Percentiles rank a stretch among this genome's conserved stretches.
These are phyloP conservation scores for Diaporthe citrichinensis DNA, from an alignment of 2,329 filamentous ascomycete genomes.

Conservation along the genomic window DNA sequence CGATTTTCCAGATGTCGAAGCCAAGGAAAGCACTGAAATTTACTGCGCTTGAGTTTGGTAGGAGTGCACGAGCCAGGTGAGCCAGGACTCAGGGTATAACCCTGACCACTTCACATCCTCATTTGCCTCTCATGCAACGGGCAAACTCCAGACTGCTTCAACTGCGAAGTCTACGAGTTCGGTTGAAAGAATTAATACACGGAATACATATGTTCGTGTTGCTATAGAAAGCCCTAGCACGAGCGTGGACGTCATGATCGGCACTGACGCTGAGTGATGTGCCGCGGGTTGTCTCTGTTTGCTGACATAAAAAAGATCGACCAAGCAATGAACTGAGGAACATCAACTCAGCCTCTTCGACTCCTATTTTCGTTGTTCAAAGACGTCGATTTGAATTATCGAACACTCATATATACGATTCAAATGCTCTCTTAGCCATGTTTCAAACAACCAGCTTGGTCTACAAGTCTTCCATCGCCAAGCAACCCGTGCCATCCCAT, in stretches of 20 bases:
- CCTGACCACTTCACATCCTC: neutral
- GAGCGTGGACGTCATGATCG: neutral
- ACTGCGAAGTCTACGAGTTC: neutral
- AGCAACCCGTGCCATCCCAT: constrained; percentile 6
- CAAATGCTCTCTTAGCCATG: constrained; percentile 8
- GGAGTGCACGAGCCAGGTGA: constrained; percentile 14
- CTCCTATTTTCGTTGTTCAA: neutral
- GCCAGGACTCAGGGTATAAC: neutral
- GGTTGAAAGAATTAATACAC: too few species aligned
- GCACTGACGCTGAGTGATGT: neutral
- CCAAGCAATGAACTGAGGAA: neutral
- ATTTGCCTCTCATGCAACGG: neutral
- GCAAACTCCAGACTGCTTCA: neutral
- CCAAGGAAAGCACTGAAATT: constrained; percentile 19
- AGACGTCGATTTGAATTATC: neutral
- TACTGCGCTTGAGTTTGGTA: constrained; percentile 9
- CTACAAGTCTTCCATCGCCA: neutral
- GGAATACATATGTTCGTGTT: neutral
- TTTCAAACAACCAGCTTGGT: constrained; percentile 18
- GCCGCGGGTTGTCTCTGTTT: too few species aligned
- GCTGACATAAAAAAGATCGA: neutral
- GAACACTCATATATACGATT: neutral
- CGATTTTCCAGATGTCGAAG: neutral
- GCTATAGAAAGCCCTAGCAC: neutral
- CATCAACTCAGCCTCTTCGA: neutral